Percentiles rank a stretch among this genome's conserved stretches.
Conservation (phyloP, 148 eudicot genomes). For the Agrostemma githago region DNA sequence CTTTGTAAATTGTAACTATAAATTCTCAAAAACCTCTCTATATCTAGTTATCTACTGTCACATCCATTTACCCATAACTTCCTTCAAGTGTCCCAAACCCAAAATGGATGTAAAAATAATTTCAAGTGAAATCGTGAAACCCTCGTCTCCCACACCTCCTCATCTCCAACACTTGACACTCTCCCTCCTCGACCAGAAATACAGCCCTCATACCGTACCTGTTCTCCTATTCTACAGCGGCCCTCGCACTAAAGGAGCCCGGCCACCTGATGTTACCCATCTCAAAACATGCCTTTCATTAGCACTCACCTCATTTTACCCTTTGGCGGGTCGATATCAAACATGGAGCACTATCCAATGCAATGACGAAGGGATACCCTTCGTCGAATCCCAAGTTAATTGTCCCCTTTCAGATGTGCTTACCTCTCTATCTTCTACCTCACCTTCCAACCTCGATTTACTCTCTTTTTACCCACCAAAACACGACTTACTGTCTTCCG, state of each 20-base stretch:
- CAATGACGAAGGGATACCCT: conserved; percentile 6
- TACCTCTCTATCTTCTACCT: background rate
- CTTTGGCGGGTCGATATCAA: background rate
- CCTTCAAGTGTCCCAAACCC: too few relatives aligned
- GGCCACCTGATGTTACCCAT: background rate
- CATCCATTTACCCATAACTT: too few relatives aligned
- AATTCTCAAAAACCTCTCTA: too few relatives aligned
- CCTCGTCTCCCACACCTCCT: background rate
- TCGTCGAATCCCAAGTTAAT: background rate
- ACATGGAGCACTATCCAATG: background rate
- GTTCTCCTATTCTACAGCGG: background rate
- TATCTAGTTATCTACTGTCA: too few relatives aligned
- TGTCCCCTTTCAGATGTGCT: background rate
- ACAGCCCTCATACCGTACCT: background rate
- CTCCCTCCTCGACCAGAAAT: background rate
- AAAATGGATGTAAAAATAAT: background rate
- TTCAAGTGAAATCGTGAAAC: background rate
- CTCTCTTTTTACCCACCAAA: background rate
- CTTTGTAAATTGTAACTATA: too few relatives aligned
- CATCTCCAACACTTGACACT: background rate
- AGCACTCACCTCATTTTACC: background rate
- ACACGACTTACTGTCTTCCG: background rate
- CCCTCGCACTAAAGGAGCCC: background rate
- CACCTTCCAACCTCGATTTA: background rate
- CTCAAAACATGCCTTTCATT: background rate